Conservation (phyloP, 495 filamentous ascomycete genomes). For the Hamigera avellanea region DNA sequence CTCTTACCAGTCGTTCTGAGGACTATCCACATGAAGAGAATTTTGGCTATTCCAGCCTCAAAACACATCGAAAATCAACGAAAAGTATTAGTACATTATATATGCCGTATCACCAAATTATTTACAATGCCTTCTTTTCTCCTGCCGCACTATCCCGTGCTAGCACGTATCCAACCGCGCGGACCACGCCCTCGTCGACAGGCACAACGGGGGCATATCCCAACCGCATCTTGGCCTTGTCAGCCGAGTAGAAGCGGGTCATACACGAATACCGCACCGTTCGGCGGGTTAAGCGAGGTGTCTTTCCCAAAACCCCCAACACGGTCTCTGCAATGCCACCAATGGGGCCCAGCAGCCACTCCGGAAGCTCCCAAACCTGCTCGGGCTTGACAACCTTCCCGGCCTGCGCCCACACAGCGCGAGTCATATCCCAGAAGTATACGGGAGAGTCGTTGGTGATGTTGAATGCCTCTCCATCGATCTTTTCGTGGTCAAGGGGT, state of each 20-base stretch:
- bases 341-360: conserved; percentile 49
- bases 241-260: conserved; percentile 73
- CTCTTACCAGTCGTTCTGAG: too few species aligned
- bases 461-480: conserved; percentile 92
- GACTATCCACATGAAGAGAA: too few species aligned
- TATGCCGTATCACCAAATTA: too few species aligned
- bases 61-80: too few species aligned
- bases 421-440: conserved; percentile 93
- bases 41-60: too few species aligned
- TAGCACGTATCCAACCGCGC: conserved; percentile 55
- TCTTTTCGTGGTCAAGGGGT: conserved; percentile 61
- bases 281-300: conserved; percentile 62
- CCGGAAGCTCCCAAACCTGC: conserved; percentile 57
- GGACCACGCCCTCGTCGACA: conserved; percentile 61
- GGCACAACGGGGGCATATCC: conserved; percentile 66
- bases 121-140: conserved; percentile 27
- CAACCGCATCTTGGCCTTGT: conserved; percentile 71
- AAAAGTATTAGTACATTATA: too few species aligned
- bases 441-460: conserved; percentile 87
- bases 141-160: conserved; percentile 30
- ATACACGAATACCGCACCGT: conserved; percentile 67
- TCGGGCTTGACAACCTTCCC: conserved; percentile 51
- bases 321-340: conserved; percentile 60
- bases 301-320: conserved; percentile 55
- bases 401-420: conserved; percentile 65